phyloP scores from a whole-genome alignment of 2,329 filamentous ascomycete species.

The Fusarium stilboides region DNA sequence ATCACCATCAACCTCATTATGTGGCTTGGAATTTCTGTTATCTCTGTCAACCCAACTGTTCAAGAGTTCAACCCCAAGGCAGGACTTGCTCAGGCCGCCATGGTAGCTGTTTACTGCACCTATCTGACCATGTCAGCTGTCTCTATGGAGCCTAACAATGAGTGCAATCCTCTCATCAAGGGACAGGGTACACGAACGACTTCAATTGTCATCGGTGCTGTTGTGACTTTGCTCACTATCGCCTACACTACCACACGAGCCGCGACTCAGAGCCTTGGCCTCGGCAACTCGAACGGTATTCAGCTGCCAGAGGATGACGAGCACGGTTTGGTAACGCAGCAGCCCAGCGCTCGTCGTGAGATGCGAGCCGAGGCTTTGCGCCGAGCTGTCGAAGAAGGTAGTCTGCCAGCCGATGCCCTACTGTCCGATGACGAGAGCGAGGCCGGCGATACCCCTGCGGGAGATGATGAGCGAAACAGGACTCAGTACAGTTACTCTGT shows the following conservation, averaged over 20 bases:
- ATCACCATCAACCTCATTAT: slow-evolving; percentile 95
- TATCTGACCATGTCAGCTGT: slow-evolving; percentile 99
- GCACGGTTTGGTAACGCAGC: slow-evolving; percentile 89
- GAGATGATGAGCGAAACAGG: slow-evolving; percentile 89
- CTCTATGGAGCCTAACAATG: slow-evolving; percentile 96
- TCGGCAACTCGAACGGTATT: slow-evolving; percentile 68
- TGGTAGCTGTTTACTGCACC: slow-evolving; percentile 98
- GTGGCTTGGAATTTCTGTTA: slow-evolving; percentile 82
- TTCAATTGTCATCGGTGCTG: slow-evolving; percentile 90
- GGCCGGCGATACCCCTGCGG: slow-evolving; percentile 72
- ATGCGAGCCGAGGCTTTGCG: slow-evolving; percentile 95
- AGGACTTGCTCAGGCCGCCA: slow-evolving; percentile 95
- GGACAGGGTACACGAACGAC: slow-evolving; percentile 91
- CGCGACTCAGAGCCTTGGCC: slow-evolving; percentile 88
- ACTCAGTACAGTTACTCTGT: slow-evolving; percentile 97
- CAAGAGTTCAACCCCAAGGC: slow-evolving; percentile 95
- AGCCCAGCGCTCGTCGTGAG: slow-evolving; percentile 84
- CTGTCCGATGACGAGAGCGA: slow-evolving; percentile 81
- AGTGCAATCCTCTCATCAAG: slow-evolving; percentile 92
- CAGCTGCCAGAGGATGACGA: slow-evolving; percentile 80
- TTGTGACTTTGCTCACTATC: slow-evolving; percentile 96
- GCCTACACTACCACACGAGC: slow-evolving; percentile 98
- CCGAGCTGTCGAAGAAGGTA: slow-evolving; percentile 92
- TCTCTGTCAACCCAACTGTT: slow-evolving; percentile 91
- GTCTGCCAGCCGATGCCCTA: slow-evolving; percentile 90